These are phyloP conservation scores for Chondrostereum purpureum DNA, from an alignment of 1,284 basidiomycete genomes.

Conservation along the genomic window DNA sequence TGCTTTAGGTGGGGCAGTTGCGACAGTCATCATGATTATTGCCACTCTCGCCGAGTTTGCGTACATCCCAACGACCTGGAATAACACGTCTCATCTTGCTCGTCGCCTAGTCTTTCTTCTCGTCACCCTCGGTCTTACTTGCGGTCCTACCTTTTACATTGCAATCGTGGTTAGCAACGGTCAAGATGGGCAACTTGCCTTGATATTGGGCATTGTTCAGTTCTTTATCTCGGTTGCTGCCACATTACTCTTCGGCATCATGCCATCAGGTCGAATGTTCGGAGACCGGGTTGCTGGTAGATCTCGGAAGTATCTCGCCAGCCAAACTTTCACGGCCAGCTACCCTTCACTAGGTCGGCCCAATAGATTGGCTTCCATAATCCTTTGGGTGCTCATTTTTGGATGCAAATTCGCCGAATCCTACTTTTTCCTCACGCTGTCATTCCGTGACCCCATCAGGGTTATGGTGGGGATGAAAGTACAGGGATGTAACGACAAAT, in stretches of 20 bases:
- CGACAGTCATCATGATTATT: constrained; percentile 87
- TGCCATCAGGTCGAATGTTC: constrained; percentile 93
- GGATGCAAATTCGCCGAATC: constrained; percentile 92
- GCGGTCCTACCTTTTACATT: constrained; percentile 88
- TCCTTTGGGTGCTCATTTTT: constrained; percentile 86
- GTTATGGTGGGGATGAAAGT: constrained; percentile 94
- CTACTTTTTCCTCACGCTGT: constrained; percentile 91
- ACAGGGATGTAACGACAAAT: constrained; percentile 78
- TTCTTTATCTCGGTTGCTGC: constrained; percentile 83
- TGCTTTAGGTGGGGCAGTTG: constrained; percentile 86
- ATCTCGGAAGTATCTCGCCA: constrained; percentile 89
- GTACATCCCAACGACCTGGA: constrained; percentile 96
- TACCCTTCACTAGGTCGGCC: constrained; percentile 66
- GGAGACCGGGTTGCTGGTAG: constrained; percentile 93
- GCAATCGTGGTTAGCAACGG: constrained; percentile 59
- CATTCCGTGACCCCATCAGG: constrained; percentile 84
- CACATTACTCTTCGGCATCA: constrained; percentile 76
- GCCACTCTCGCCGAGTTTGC: constrained; percentile 91
- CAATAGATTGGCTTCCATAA: constrained; percentile 67
- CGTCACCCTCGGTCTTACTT: constrained; percentile 79
- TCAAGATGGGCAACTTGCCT: constrained; percentile 63
- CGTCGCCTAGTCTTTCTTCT: constrained; percentile 81
- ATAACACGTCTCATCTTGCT: constrained; percentile 90
- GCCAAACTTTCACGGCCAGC: constrained; percentile 92
- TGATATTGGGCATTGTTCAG: constrained; percentile 88